These are phyloP conservation scores for Rhizopus arrhizus DNA, from an alignment of 371 early-diverging fungal species.

Conservation along the genomic window DNA sequence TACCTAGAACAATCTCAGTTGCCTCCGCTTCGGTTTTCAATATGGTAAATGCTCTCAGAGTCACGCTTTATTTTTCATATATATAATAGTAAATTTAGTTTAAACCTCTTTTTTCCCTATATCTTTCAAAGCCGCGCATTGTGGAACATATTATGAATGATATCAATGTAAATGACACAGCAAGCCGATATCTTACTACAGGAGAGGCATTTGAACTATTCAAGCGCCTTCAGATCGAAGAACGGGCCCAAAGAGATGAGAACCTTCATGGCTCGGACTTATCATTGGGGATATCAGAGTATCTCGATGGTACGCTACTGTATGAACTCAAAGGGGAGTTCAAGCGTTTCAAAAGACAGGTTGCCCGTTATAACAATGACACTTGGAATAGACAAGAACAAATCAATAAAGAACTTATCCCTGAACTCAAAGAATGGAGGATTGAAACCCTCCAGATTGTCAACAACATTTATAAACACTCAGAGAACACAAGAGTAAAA, in stretches of 20 bases:
- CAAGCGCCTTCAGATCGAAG: neutral
- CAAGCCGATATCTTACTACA: neutral
- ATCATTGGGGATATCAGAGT: neutral
- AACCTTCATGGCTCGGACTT: neutral
- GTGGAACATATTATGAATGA: neutral
- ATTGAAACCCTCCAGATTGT: too few species aligned
- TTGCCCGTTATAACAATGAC: too few species aligned
- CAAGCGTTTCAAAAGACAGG: neutral
- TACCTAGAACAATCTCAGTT: too few species aligned
- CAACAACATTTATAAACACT: too few species aligned
- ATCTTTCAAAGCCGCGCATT: conserved; percentile 11
- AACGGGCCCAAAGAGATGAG: neutral
- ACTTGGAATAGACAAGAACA: neutral
- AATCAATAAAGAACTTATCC: neutral
- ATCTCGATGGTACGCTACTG: neutral
- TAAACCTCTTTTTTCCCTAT: conserved; percentile 1
- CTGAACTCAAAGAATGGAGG: neutral
- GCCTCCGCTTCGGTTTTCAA: neutral
- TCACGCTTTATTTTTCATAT: conserved; percentile 3
- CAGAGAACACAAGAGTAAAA: too few species aligned
- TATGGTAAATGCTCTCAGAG: conserved; percentile 11
- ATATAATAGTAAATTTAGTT: neutral
- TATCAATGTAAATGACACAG: neutral
- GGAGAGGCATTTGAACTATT: neutral
- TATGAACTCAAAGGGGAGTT: neutral